A percentile compares a stretch with the other conserved stretches of the same genome.
These are phyloP conservation scores for Nemophila menziesii DNA, from an alignment of 257 asterid species.

Conservation along the genomic window DNA sequence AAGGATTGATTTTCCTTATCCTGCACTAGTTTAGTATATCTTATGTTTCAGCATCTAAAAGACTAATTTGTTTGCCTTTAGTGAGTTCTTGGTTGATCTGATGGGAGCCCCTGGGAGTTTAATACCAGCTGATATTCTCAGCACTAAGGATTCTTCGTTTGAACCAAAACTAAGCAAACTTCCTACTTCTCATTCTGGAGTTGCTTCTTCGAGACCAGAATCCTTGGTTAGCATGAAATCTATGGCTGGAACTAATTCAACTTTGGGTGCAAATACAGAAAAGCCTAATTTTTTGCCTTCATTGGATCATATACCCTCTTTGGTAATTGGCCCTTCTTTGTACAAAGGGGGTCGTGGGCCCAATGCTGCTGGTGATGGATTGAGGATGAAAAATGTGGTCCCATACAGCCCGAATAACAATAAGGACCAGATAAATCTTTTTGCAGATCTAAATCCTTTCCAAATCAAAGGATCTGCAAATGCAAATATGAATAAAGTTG, in stretches of 20 bases:
- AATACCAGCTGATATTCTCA: constrained; percentile 74
- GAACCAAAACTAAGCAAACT: constrained; percentile 40
- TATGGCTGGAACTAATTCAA: constrained; percentile 22
- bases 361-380: constrained; percentile 48
- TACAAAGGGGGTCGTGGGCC: constrained; percentile 75
- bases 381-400: constrained; percentile 58
- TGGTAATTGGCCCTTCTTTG: constrained; percentile 46
- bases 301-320: constrained; percentile 39
- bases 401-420: constrained; percentile 50
- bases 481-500: constrained; percentile 35
- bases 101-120: constrained; percentile 99
- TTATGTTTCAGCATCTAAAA: constrained; percentile 21
- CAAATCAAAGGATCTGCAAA: constrained; percentile 69
- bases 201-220: constrained; percentile 18
- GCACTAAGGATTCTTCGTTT: constrained; percentile 59
- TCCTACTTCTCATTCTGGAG: constrained; percentile 32
- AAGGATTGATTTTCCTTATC: not conserved
- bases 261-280: constrained; percentile 26
- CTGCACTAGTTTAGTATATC: constrained; percentile 3
- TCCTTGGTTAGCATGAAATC: constrained; percentile 22
- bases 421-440: constrained; percentile 72
- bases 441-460: constrained; percentile 96
- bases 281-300: constrained; percentile 31
- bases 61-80: constrained; percentile 38
- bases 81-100: constrained; percentile 97